These are phyloP conservation scores for Xanthoconium purpureum DNA, from an alignment of 768 basidiomycete species.

Conservation along the genomic window DNA sequence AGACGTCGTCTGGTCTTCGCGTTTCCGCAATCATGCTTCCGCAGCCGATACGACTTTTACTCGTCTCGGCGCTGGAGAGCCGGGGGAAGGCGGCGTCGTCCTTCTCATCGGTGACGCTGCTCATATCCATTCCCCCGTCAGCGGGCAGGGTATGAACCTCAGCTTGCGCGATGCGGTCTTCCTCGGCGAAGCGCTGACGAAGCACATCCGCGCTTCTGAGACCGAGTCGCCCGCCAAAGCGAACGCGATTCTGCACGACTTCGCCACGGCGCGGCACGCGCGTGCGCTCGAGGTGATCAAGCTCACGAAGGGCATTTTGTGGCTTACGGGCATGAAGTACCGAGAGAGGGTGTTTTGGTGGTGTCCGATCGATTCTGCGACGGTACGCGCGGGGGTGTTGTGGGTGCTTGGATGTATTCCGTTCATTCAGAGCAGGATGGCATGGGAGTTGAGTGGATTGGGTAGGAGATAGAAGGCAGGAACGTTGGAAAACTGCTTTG, in stretches of 20 bases:
- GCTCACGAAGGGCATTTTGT: conserved; percentile 37
- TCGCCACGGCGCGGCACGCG: conserved; percentile 35
- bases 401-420: conserved; percentile 19
- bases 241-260: conserved; percentile 35
- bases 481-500: not conserved
- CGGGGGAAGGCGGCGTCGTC: conserved; percentile 14
- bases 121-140: conserved; percentile 52
- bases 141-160: conserved; percentile 60
- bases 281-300: conserved; percentile 42
- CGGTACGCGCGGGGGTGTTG: conserved; percentile 27
- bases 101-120: conserved; percentile 47
- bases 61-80: conserved; percentile 20
- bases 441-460: conserved; percentile 1
- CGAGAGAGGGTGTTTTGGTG: conserved; percentile 17
- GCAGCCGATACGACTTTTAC: conserved; percentile 40
- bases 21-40: conserved; percentile 43
- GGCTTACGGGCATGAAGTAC: conserved; percentile 23
- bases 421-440: not conserved
- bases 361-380: conserved; percentile 26
- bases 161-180: conserved; percentile 51
- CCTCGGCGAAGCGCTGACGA: conserved; percentile 41
- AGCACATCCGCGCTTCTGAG: conserved; percentile 29
- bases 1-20: conserved; percentile 43
- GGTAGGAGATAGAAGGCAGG: not conserved
- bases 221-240: conserved; percentile 8